These are phyloP conservation scores for Trichoderma reesei DNA, from an alignment of 495 filamentous ascomycete species.

Conservation along the genomic window DNA sequence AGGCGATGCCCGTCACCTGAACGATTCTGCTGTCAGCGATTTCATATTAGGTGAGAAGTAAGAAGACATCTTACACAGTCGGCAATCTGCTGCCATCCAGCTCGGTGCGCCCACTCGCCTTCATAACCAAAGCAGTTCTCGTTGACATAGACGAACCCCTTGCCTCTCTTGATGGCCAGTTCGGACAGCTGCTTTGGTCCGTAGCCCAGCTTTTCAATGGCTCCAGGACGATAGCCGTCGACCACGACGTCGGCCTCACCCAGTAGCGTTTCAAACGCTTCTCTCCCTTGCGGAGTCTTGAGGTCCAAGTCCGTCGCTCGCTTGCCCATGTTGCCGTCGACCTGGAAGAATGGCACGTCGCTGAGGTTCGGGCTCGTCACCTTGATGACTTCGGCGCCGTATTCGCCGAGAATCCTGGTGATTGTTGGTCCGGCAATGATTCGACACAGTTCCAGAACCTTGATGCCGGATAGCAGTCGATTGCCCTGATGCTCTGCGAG, in stretches of 20 bases:
- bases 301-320: conserved; percentile 45
- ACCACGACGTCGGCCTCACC: conserved; percentile 50
- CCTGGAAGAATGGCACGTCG: conserved; percentile 73
- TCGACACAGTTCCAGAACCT: conserved; percentile 61
- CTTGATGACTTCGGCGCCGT: conserved; percentile 61
- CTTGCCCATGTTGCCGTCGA: conserved; percentile 70
- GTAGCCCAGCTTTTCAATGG: conserved; percentile 56
- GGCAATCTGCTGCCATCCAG: conserved; percentile 53
- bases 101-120: conserved; percentile 36
- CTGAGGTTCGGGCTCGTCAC: conserved; percentile 57
- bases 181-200: conserved; percentile 40
- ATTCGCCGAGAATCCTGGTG: conserved; percentile 54
- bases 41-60: conserved; percentile 13
- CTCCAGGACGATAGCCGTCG: conserved; percentile 60
- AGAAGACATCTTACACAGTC: conserved; percentile 27
- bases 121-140: conserved; percentile 62
- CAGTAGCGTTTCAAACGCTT: conserved; percentile 46
- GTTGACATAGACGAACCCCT: conserved; percentile 58
- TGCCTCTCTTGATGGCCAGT: conserved; percentile 41
- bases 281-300: conserved; percentile 40
- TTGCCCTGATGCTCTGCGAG: conserved; percentile 30
- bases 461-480: conserved; percentile 43
- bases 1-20: conserved; percentile 55
- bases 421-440: conserved; percentile 55
- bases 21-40: not conserved